These are phyloP conservation scores for Cryptococcus sp. DNA, from an alignment of 1,284 basidiomycete species.

Conservation along the genomic window DNA sequence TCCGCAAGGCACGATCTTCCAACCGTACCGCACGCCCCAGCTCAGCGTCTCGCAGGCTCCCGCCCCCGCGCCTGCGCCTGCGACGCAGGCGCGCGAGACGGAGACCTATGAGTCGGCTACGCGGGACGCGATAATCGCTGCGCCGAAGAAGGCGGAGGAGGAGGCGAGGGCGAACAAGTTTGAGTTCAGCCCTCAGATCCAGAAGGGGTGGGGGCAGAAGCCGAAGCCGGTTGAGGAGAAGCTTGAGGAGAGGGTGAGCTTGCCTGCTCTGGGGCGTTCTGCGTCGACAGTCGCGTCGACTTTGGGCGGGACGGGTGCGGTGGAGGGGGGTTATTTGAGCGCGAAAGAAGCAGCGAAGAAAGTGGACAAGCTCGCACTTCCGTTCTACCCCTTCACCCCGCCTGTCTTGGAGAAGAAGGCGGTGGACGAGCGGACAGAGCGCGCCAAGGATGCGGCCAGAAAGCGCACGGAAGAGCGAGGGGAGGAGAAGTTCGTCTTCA, in stretches of 20 bases:
- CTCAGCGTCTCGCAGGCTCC: background rate
- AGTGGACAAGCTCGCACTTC: constrained; percentile 26
- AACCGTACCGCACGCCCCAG: background rate
- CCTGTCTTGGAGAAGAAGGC: constrained; percentile 6
- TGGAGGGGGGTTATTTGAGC: constrained; percentile 19
- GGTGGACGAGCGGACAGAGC: constrained; percentile 11
- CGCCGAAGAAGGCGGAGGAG: constrained; percentile 5
- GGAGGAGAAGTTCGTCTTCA: constrained; percentile 16
- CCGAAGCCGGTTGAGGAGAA: background rate
- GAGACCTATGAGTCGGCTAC: constrained; percentile 15
- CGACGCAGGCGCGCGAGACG: background rate
- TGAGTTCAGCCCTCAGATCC: background rate
- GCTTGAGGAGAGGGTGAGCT: background rate
- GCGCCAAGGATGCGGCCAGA: constrained; percentile 12
- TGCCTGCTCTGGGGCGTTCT: constrained; percentile 5
- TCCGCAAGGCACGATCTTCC: too few species aligned
- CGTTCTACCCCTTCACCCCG: constrained; percentile 19
- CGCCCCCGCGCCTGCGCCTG: background rate
- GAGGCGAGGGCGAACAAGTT: background rate
- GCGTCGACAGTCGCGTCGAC: constrained; percentile 4
- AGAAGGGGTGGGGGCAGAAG: too few species aligned
- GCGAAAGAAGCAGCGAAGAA: constrained; percentile 40
- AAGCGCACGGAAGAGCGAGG: too few species aligned
- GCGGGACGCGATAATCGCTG: constrained; percentile 8
- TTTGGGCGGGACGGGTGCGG: too few species aligned